A percentile compares a stretch with the other conserved stretches of the same genome.
These are phyloP conservation scores for Grifola frondosa DNA, from an alignment of 1,284 basidiomycete species.

Conservation along the genomic window DNA sequence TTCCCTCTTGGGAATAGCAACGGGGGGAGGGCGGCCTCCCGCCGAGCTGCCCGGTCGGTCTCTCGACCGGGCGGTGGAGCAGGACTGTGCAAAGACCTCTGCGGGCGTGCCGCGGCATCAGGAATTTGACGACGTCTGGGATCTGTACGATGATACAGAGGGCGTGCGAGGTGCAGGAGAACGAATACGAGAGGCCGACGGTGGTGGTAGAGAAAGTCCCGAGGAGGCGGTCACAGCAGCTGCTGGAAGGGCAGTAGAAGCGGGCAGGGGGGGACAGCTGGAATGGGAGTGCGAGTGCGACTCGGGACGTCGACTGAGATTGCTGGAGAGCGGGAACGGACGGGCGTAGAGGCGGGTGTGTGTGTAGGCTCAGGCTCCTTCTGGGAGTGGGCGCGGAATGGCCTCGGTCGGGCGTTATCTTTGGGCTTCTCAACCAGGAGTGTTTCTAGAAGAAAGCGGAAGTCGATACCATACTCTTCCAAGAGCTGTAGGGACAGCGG, in stretches of 20 bases:
- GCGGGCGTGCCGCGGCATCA: slow-evolving; percentile 29
- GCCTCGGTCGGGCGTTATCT: slow-evolving; percentile 30
- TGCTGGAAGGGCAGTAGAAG: slow-evolving; percentile 11
- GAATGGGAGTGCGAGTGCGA: slow-evolving; percentile 22
- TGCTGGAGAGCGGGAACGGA: slow-evolving; percentile 31
- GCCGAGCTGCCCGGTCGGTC: slow-evolving; percentile 59
- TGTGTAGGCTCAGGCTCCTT: slow-evolving; percentile 28
- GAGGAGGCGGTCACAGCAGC: slow-evolving; percentile 14
- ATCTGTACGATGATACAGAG: slow-evolving; percentile 21
- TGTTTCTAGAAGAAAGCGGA: slow-evolving; percentile 79
- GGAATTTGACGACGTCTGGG: slow-evolving; percentile 19
- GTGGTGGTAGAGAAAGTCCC: slow-evolving; percentile 17
- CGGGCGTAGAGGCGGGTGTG: slow-evolving; percentile 31
- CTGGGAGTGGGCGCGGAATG: slow-evolving; percentile 32
- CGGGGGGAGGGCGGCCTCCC: slow-evolving; percentile 42
- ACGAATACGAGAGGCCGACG: slow-evolving; percentile 21
- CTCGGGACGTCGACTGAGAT: slow-evolving; percentile 26
- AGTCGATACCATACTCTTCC: slow-evolving; percentile 91
- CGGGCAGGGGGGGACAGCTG: slow-evolving; percentile 23
- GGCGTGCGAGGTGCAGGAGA: slow-evolving; percentile 21
- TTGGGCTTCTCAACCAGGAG: slow-evolving; percentile 60
- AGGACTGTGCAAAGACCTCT: slow-evolving; percentile 35
- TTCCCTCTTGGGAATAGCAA: slow-evolving; percentile 31
- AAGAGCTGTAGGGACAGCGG: slow-evolving; percentile 68
- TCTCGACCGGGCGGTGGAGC: slow-evolving; percentile 58